Percentiles rank a stretch among this genome's conserved stretches.
These are phyloP conservation scores for Penicillium sp. DNA, from an alignment of 2,329 filamentous ascomycete genomes.

Conservation along the genomic window DNA sequence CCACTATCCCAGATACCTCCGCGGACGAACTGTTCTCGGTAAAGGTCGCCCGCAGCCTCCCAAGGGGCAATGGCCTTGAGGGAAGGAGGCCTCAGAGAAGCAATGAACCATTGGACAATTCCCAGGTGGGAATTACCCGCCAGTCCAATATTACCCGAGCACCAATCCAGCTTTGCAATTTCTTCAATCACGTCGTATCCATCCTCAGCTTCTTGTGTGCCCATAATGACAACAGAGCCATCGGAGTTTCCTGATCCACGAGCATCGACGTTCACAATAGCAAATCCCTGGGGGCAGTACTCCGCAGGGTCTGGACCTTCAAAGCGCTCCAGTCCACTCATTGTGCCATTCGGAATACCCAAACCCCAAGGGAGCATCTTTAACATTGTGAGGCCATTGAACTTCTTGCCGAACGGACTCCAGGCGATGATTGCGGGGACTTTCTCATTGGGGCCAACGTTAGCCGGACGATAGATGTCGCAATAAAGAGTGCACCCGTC, in stretches of 20 bases:
- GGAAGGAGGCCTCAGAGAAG: neutral
- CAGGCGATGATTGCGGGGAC: slow-evolving; percentile 1
- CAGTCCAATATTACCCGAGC: neutral
- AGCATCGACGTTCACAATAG: slow-evolving; percentile 4
- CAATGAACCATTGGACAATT: neutral
- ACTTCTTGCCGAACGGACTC: slow-evolving; percentile 6
- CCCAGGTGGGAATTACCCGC: neutral
- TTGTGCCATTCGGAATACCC: neutral
- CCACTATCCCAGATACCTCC: slow-evolving; percentile 1
- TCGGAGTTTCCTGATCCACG: slow-evolving; percentile 1
- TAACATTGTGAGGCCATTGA: neutral
- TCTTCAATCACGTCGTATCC: neutral
- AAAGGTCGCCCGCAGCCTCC: slow-evolving; percentile 3
- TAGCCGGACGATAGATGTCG: neutral
- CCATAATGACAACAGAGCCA: slow-evolving; percentile 3
- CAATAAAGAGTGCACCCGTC: neutral
- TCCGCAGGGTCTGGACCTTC: slow-evolving; percentile 7
- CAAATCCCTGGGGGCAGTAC: slow-evolving; percentile 2
- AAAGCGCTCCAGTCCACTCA: slow-evolving; percentile 1
- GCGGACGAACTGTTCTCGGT: slow-evolving; percentile 2
- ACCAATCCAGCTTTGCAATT: neutral
- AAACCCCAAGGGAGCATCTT: neutral
- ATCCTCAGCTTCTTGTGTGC: slow-evolving; percentile 4
- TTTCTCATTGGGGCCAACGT: neutral
- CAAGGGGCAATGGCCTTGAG: slow-evolving; percentile 5